Evolutionary conservation across 495 filamentous ascomycete species (phyloP), one percentile per base, ranked within the genome.

Genomic region (Lindgomyces ingoldianus): DNA sequence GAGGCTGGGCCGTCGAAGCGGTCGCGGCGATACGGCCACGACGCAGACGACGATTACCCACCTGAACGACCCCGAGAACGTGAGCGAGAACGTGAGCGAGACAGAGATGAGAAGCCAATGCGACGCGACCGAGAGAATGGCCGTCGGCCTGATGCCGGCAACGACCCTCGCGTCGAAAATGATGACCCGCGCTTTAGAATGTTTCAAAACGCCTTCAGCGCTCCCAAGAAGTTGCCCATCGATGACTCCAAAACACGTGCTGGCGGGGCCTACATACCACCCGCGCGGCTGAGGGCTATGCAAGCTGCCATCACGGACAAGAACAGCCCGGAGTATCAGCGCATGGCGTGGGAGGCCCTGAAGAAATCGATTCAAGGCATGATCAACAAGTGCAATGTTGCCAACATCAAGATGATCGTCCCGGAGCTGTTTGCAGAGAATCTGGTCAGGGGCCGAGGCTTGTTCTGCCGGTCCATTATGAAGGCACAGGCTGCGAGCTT

Each of bases 361-460:
- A 99, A 99, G 79, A 99, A 99, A 80, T 93, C 89, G 19, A 96
- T 99, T 79, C 97, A 99, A 73, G 94, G 94, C 70, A 78, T 99
- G 27, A 93, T 98, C 79, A 99, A 99, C 80, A 99, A 99, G 75
- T 87, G 96, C 78, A 99, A 97, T 76, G 88, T 90, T 41, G 89
- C 88, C 19, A 99, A 99, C 70, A 98, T 99, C 81, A 98, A 98
- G 75, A 84, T 89, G 70, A 96, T 99, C 64, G 91, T 97, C 8
- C 93, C 92, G 0, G 94, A 99, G 73, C 81, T 98, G 29, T 98
- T 99, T 75, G 84, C 84, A 18, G 95, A 99, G 77, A 98, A 99
- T 73, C 77, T 99, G 65, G 82, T 98, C 42, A 84, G 95, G 55
- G 94, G 93, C 16, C 83, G 93, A 56, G 94, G 94, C 12, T 76